Evolutionary conservation across 139 green algal species (phyloP).

Genomic region (Tetraselmis chui): DNA sequence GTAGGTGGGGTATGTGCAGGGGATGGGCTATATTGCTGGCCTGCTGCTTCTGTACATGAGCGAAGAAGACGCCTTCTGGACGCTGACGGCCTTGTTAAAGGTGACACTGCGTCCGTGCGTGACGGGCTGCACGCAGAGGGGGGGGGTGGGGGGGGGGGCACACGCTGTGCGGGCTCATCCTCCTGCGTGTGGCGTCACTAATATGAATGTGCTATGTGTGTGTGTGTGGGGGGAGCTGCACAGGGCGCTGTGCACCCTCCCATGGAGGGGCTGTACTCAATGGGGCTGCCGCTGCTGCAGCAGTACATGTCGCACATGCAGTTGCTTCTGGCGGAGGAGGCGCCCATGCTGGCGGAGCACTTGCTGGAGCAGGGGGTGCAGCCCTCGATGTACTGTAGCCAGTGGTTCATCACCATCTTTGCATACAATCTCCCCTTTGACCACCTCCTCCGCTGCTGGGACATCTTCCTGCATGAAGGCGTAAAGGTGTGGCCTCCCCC

Average conservation of each 20-base stretch:
- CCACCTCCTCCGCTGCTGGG: conserved; percentile 75
- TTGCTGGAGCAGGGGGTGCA: conserved; percentile 33
- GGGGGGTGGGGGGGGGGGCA: too few species aligned
- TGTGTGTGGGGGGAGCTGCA: too few species aligned
- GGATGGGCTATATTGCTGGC: conserved; percentile 83
- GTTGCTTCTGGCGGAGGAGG: neutral
- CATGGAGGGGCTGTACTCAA: conserved; percentile 61
- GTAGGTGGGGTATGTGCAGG: conserved; percentile 83
- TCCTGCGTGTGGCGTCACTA: too few species aligned
- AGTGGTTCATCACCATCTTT: conserved; percentile 90
- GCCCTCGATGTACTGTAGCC: conserved; percentile 64
- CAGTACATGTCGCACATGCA: conserved; percentile 43
- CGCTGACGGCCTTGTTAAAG: conserved; percentile 72
- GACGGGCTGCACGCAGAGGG: too few species aligned
- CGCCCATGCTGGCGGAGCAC: neutral
- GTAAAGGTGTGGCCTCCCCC: conserved; percentile 28
- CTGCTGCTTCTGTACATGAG: conserved; percentile 85
- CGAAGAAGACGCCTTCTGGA: conserved; percentile 87
- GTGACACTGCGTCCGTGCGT: conserved; percentile 9
- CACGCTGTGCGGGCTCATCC: too few species aligned
- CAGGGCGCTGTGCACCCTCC: conserved; percentile 23
- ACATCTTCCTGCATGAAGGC: conserved; percentile 73
- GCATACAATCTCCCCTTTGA: conserved; percentile 76
- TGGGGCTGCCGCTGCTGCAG: conserved; percentile 72
- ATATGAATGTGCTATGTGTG: too few species aligned